Conservation (phyloP, 2,329 filamentous ascomycete genomes). For the Fusarium domesticum region DNA sequence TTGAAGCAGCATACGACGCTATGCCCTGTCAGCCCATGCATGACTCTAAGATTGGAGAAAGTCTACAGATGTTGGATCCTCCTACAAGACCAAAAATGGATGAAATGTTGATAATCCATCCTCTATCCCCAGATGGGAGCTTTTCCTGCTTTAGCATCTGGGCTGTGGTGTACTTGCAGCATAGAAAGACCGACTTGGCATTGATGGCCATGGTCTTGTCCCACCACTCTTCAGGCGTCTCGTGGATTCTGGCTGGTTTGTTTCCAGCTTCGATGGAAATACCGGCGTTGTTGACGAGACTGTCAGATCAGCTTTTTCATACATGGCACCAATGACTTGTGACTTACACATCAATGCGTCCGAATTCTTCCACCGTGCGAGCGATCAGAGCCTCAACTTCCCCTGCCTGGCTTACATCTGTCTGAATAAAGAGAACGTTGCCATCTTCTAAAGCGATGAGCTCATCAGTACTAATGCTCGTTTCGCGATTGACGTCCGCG, state of each 20-base stretch:
- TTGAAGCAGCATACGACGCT: slow-evolving; percentile 45
- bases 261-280: slow-evolving; percentile 35
- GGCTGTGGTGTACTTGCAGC: slow-evolving; percentile 42
- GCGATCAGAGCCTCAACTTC: slow-evolving; percentile 39
- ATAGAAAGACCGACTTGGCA: slow-evolving; percentile 37
- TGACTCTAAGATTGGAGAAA: rapidly evolving
- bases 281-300: slow-evolving; percentile 43
- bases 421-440: slow-evolving; percentile 40
- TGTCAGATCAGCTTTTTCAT: slow-evolving; percentile 10
- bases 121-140: slow-evolving; percentile 38
- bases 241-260: slow-evolving; percentile 42
- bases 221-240: slow-evolving; percentile 44
- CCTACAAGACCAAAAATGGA: slow-evolving; percentile 43
- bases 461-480: slow-evolving; percentile 30
- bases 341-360: slow-evolving; percentile 28
- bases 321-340: slow-evolving; percentile 28
- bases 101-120: slow-evolving; percentile 50
- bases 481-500: slow-evolving; percentile 27
- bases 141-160: slow-evolving; percentile 51
- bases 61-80: slow-evolving; percentile 21
- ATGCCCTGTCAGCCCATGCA: not conserved
- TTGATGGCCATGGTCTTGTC: slow-evolving; percentile 42
- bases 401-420: slow-evolving; percentile 39
- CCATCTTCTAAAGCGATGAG: slow-evolving; percentile 36
- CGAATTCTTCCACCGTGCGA: slow-evolving; percentile 16